These are phyloP conservation scores for Acer campestre DNA, from an alignment of 345 rosid species.

Conservation along the genomic window DNA sequence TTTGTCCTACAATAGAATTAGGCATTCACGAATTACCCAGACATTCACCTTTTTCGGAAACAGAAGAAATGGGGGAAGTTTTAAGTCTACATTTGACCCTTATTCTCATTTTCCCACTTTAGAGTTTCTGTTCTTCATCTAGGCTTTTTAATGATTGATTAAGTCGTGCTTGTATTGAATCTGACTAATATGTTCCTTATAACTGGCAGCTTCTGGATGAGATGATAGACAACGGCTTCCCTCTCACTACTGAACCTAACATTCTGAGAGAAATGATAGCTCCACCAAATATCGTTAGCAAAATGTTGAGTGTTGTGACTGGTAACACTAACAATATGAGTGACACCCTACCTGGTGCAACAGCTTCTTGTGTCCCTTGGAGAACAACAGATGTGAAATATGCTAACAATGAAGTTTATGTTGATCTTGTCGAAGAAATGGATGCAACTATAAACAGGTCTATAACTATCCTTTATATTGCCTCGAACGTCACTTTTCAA, in stretches of 20 bases:
- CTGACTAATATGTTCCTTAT: constrained; percentile 7
- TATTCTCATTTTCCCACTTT: neutral
- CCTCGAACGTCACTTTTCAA: neutral
- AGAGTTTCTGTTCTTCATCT: neutral
- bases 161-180: constrained; percentile 17
- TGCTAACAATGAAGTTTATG: constrained; percentile 85
- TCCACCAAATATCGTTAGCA: constrained; percentile 87
- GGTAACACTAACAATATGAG: constrained; percentile 85
- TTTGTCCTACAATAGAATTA: neutral
- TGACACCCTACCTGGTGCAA: constrained; percentile 81
- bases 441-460: constrained; percentile 88
- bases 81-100: neutral
- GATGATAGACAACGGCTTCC: constrained; percentile 99
- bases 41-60: neutral
- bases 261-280: constrained; percentile 95
- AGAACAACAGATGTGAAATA: constrained; percentile 81
- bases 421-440: constrained; percentile 95
- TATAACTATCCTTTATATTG: neutral
- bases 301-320: constrained; percentile 91
- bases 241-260: constrained; percentile 92
- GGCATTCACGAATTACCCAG: neutral
- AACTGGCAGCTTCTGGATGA: constrained; percentile 86
- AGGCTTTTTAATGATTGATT: neutral
- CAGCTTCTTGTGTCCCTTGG: constrained; percentile 94
- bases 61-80: neutral